phyloP scores from a whole-genome alignment of 306 rosid genomes.

The Cucurbita argyrosperma region DNA sequence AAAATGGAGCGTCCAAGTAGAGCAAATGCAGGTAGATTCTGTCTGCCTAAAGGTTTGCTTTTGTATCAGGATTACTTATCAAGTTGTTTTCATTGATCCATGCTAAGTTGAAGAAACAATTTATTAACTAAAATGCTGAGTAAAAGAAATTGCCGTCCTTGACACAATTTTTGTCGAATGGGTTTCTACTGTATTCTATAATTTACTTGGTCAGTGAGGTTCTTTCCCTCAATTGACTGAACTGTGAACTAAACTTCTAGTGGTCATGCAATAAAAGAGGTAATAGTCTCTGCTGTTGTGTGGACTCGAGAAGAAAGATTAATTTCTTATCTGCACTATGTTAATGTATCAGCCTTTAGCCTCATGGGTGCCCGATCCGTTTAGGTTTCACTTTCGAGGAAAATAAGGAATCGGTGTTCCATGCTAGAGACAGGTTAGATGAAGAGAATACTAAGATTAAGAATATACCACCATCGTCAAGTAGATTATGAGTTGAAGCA shows the following conservation, averaged over 20 bases:
- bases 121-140: not conserved
- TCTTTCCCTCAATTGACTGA: not conserved
- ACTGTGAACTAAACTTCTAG: not conserved
- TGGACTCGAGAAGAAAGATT: not conserved
- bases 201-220: not conserved
- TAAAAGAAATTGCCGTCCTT: not conserved
- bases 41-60: not conserved
- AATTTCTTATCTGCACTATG: not conserved
- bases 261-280: not conserved
- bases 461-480: not conserved
- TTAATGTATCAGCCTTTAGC: not conserved
- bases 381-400: not conserved
- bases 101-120: not conserved
- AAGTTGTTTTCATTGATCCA: not conserved
- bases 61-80: not conserved
- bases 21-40: not conserved
- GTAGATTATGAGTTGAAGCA: not conserved
- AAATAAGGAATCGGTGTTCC: not conserved
- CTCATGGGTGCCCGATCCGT: not conserved
- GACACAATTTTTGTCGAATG: not conserved
- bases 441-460: not conserved
- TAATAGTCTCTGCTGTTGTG: not conserved
- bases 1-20: conserved; percentile 1
- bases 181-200: not conserved
- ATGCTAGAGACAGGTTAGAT: not conserved